Evolutionary conservation across 1,139 yeast species (phyloP).

Genomic region (Sugiyamaella japonica): DNA sequence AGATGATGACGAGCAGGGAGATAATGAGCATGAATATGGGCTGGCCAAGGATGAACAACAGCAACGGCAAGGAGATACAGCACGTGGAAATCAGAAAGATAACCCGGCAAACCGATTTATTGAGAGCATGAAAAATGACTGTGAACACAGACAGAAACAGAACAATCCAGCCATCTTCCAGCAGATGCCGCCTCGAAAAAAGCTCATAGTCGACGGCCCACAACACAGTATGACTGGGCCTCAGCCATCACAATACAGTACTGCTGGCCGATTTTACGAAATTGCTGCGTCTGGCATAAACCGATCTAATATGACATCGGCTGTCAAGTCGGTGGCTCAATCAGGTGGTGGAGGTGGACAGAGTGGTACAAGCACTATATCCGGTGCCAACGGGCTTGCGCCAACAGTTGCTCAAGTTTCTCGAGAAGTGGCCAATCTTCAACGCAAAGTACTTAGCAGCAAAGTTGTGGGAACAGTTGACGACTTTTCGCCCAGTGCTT

Average conservation of each 20-base stretch:
- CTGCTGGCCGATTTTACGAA: conserved; percentile 49
- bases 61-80: neutral
- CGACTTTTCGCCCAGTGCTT: neutral
- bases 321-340: conserved; percentile 37
- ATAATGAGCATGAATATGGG: neutral
- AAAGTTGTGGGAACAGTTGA: neutral
- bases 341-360: conserved; percentile 39
- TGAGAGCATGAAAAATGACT: neutral
- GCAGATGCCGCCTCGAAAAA: conserved; percentile 3
- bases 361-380: conserved; percentile 42
- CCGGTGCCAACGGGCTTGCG: conserved; percentile 66
- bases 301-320: conserved; percentile 56
- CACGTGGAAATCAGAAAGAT: neutral
- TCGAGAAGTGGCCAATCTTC: conserved; percentile 60
- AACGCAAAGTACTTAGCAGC: conserved; percentile 46
- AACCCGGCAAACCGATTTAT: neutral
- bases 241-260: conserved; percentile 7
- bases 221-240: neutral
- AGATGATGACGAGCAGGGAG: neutral
- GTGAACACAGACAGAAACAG: neutral
- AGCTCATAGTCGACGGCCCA: conserved; percentile 1
- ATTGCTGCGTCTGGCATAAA: conserved; percentile 81
- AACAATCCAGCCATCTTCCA: neutral
- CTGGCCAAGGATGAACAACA: neutral
- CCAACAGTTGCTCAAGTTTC: conserved; percentile 69